phyloP scores from a whole-genome alignment of 1,284 basidiomycete species.

The Cystobasidium sp. region DNA sequence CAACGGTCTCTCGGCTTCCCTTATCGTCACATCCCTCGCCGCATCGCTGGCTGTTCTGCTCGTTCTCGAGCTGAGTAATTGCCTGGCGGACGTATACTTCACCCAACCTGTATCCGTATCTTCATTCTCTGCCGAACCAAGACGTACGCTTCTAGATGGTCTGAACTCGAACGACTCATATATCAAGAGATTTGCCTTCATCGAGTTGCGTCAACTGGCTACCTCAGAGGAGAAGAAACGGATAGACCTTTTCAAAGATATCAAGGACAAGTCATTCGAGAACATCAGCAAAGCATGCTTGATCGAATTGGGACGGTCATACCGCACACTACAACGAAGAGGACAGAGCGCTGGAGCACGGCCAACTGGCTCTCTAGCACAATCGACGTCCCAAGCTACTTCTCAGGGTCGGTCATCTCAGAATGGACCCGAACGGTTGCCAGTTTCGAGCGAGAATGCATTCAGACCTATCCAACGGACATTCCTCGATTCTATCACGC shows the following conservation, averaged over 20 bases:
- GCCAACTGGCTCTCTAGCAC: background rate
- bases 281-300: conserved; percentile 66
- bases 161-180: conserved; percentile 56
- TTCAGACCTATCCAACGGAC: conserved; percentile 46
- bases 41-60: conserved; percentile 46
- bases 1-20: conserved; percentile 47
- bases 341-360: conserved; percentile 37
- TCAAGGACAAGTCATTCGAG: conserved; percentile 71
- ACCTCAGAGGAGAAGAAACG: conserved; percentile 59
- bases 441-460: conserved; percentile 45
- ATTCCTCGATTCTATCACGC: conserved; percentile 47
- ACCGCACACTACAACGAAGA: conserved; percentile 59
- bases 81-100: conserved; percentile 42
- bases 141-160: conserved; percentile 64
- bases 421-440: conserved; percentile 3
- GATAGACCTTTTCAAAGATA: conserved; percentile 69
- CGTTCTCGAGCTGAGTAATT: conserved; percentile 49
- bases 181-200: conserved; percentile 56
- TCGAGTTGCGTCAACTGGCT: conserved; percentile 54
- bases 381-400: background rate
- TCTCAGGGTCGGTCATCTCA: background rate
- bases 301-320: conserved; percentile 67
- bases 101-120: conserved; percentile 49
- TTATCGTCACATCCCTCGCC: conserved; percentile 38
- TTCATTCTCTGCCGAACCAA: conserved; percentile 47